Evolutionary conservation across 73 alveolate genomes (phyloP).

Genomic region (Tetrahymena thermophila): DNA sequence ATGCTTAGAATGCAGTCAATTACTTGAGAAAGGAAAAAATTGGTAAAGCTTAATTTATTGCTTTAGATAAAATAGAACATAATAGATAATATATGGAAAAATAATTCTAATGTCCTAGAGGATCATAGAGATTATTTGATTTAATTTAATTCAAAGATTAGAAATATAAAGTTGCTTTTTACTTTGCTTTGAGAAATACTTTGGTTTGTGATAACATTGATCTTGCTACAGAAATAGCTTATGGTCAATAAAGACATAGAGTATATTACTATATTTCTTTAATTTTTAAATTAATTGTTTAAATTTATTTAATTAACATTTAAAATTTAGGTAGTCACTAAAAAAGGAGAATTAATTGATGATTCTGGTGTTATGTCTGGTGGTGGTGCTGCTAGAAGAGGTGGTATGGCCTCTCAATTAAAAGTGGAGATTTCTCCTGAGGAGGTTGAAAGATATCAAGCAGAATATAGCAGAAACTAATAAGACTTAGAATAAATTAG

Average conservation of each 20-base stretch:
- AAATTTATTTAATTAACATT: conserved; percentile 1
- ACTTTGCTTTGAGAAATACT: conserved; percentile 73
- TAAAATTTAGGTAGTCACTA: conserved; percentile 74
- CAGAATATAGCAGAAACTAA: neutral
- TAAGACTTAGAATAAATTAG: neutral
- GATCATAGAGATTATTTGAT: conserved; percentile 64
- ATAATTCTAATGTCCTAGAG: conserved; percentile 32
- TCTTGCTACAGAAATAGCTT: conserved; percentile 72
- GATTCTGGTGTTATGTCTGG: conserved; percentile 86
- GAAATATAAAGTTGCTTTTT: conserved; percentile 57
- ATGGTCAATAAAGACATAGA: conserved; percentile 50
- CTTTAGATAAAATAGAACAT: conserved; percentile 60
- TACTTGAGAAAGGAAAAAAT: conserved; percentile 59
- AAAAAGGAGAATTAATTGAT: conserved; percentile 83
- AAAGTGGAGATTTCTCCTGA: conserved; percentile 16
- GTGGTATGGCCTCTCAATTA: conserved; percentile 48
- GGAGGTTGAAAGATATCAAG: neutral
- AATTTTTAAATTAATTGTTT: conserved; percentile 21
- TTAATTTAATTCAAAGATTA: conserved; percentile 29
- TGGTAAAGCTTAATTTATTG: conserved; percentile 67
- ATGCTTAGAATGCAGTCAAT: conserved; percentile 57
- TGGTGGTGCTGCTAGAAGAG: conserved; percentile 87
- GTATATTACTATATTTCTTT: conserved; percentile 7
- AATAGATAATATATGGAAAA: conserved; percentile 7
- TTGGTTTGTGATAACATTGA: conserved; percentile 69